Percentiles rank a stretch among this genome's conserved stretches.
Evolutionary conservation across 805 yeast genomes (phyloP).

Genomic region (Huiozyma naganishii): DNA sequence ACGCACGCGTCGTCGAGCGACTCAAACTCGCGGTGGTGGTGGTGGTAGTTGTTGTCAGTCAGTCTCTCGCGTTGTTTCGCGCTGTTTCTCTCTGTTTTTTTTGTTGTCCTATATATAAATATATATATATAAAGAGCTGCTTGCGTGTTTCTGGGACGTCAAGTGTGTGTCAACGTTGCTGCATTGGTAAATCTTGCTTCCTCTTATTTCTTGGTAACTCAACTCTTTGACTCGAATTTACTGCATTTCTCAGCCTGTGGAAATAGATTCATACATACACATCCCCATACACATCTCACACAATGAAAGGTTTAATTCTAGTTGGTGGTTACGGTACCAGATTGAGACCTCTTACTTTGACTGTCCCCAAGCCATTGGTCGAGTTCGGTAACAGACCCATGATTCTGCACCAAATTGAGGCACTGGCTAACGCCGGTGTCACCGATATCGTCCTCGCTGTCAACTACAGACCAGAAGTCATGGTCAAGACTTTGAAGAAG

Average conservation of each 20-base stretch:
- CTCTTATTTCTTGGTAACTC: conserved; percentile 1
- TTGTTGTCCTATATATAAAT: conserved; percentile 1
- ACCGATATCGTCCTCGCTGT: conserved; percentile 97
- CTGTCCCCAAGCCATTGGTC: conserved; percentile 92
- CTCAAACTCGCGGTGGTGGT: no score
- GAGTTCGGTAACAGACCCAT: conserved; percentile 99
- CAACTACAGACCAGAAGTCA: conserved; percentile 98
- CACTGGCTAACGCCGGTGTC: conserved; percentile 95
- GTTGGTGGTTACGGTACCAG: conserved; percentile 99
- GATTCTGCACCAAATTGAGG: conserved; percentile 98
- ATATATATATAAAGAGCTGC: conserved; percentile 1
- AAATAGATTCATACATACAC: neutral
- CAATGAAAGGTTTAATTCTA: conserved; percentile 91
- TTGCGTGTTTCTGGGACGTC: neutral
- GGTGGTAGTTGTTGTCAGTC: no score
- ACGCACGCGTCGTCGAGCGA: no score
- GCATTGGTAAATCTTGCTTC: neutral
- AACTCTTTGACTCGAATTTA: conserved; percentile 9
- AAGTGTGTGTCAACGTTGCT: neutral
- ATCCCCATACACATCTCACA: conserved; percentile 4
- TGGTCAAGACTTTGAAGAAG: conserved; percentile 90
- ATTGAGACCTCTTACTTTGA: conserved; percentile 94
- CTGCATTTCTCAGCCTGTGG: neutral
- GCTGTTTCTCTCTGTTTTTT: no score
- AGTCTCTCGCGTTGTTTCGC: no score